Conservation (phyloP, 1,284 basidiomycete genomes). For the Cutaneotrichosporon curvatum region DNA sequence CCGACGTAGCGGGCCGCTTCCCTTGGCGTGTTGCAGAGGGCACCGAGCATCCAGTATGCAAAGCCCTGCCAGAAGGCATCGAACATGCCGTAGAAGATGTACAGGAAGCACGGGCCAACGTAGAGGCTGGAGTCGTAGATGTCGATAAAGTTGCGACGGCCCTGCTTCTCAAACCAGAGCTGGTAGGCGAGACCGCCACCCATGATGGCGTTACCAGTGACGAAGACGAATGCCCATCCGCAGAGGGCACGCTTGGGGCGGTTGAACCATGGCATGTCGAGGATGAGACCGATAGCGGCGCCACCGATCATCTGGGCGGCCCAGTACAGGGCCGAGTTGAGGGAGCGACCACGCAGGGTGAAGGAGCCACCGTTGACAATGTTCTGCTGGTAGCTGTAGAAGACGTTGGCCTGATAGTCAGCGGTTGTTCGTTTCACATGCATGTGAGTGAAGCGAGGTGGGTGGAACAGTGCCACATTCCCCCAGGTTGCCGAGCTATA, state of each 20-base stretch:
- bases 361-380: conserved; percentile 34
- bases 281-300: conserved; percentile 23
- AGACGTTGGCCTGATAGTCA: conserved; percentile 11
- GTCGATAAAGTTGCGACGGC: conserved; percentile 12
- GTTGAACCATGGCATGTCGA: conserved; percentile 19
- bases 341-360: conserved; percentile 33
- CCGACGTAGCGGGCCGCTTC: conserved; percentile 4
- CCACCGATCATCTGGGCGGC: conserved; percentile 31
- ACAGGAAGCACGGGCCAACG: conserved; percentile 24
- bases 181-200: conserved; percentile 21
- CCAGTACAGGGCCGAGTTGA: conserved; percentile 47
- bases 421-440: too few relatives aligned
- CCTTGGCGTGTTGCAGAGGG: conserved; percentile 20
- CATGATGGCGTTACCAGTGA: conserved; percentile 25
- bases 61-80: conserved; percentile 40
- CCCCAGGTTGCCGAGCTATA: too few relatives aligned
- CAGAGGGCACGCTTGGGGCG: conserved; percentile 19
- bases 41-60: conserved; percentile 28
- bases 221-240: conserved; percentile 22
- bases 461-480: background rate
- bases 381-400: conserved; percentile 28
- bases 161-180: conserved; percentile 9
- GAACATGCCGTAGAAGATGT: conserved; percentile 35
- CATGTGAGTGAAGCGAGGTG: too few relatives aligned
- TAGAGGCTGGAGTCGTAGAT: conserved; percentile 18